Evolutionary conservation across 768 basidiomycete species (phyloP).

Genomic region (Russula sp.): DNA sequence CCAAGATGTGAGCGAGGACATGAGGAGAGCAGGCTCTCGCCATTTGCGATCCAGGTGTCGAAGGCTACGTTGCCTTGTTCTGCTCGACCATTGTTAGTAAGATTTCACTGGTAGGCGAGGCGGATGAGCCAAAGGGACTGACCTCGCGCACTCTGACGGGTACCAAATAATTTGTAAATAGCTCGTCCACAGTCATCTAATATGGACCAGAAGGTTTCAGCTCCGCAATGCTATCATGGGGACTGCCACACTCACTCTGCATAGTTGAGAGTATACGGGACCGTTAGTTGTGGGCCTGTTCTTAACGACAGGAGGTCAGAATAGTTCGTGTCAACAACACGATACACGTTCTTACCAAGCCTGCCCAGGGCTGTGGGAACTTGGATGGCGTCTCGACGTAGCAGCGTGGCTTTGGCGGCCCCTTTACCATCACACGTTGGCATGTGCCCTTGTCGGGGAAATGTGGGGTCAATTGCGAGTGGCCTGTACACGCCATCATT

Average conservation of each 20-base stretch:
- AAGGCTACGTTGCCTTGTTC: not conserved
- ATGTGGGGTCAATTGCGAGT: too few species aligned
- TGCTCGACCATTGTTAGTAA: not conserved
- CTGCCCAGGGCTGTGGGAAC: too few species aligned
- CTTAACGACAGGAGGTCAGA: not conserved
- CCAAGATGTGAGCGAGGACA: not conserved
- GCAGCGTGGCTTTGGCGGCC: too few species aligned
- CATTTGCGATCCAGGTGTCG: not conserved
- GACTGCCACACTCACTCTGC: not conserved
- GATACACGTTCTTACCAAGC: too few species aligned
- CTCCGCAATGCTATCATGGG: not conserved
- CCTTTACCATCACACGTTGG: too few species aligned
- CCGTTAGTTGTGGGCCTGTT: not conserved
- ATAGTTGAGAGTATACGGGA: not conserved
- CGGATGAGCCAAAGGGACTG: not conserved
- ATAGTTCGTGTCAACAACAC: not conserved
- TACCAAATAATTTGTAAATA: not conserved
- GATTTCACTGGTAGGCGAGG: not conserved
- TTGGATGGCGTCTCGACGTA: too few species aligned
- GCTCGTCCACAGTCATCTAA: not conserved
- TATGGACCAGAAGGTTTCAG: not conserved
- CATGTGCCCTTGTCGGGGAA: too few species aligned
- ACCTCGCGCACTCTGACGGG: not conserved
- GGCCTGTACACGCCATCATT: not conserved
- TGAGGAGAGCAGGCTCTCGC: not conserved